phyloP scores from a whole-genome alignment of 2,329 filamentous ascomycete species.

The Microdochium trichocladiopsis region DNA sequence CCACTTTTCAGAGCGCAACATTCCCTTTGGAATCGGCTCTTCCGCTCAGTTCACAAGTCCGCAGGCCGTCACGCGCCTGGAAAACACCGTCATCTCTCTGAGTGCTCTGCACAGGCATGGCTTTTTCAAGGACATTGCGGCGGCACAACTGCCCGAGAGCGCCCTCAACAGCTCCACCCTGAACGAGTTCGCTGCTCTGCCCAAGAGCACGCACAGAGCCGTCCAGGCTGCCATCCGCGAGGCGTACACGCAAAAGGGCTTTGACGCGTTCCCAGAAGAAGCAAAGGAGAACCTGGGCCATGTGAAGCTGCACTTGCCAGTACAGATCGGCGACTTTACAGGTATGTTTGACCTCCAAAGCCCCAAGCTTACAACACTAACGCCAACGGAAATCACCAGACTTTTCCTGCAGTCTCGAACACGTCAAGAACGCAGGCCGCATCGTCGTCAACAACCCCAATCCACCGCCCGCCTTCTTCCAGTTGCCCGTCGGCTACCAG shows the following conservation, averaged over 20 bases:
- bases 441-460: constrained; percentile 12
- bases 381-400: too few species aligned
- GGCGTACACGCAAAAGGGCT: constrained; percentile 15
- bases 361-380: too few species aligned
- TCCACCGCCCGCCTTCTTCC: constrained; percentile 10
- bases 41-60: constrained; percentile 24
- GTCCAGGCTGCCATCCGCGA: constrained; percentile 33
- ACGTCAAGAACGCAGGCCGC: constrained; percentile 39
- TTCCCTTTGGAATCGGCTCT: constrained; percentile 46
- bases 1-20: constrained; percentile 45
- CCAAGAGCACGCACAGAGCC: constrained; percentile 24
- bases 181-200: constrained; percentile 41
- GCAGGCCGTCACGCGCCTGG: constrained; percentile 41
- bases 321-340: constrained; percentile 47
- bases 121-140: constrained; percentile 16
- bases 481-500: constrained; percentile 10
- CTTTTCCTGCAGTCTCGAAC: constrained; percentile 46
- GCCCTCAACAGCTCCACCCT: constrained; percentile 28
- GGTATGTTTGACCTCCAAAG: too few species aligned
- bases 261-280: constrained; percentile 9
- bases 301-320: constrained; percentile 44
- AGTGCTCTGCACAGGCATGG: constrained; percentile 24
- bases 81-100: constrained; percentile 45
- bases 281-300: constrained; percentile 8
- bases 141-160: constrained; percentile 7